Conservation (phyloP, 192 early-diverging fungal genomes). For the Entomortierella lignicola region DNA sequence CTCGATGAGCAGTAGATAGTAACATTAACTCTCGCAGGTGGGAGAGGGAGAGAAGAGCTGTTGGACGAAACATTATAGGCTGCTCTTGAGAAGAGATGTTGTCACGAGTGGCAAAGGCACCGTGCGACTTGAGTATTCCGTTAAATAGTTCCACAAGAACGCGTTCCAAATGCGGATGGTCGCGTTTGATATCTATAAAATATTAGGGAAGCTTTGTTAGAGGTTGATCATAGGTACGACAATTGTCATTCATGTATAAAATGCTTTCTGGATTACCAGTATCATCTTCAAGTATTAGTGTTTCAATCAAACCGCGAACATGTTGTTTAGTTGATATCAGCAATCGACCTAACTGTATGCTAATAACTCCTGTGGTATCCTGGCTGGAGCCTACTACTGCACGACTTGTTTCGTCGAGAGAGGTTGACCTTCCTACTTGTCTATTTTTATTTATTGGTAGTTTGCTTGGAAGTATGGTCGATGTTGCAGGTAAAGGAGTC, state of each 20-base stretch:
- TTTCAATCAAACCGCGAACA: constrained; percentile 24
- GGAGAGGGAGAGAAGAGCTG: constrained; percentile 16
- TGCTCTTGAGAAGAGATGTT: constrained; percentile 46
- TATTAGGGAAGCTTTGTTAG: background rate
- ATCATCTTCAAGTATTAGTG: constrained; percentile 9
- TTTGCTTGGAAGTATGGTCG: background rate
- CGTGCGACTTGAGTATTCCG: constrained; percentile 36
- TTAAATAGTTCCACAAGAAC: constrained; percentile 41
- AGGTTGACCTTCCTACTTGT: background rate
- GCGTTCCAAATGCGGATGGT: constrained; percentile 32
- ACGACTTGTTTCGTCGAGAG: background rate
- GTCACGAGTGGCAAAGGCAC: constrained; percentile 28
- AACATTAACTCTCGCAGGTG: constrained; percentile 23
- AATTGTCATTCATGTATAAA: background rate
- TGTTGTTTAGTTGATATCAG: constrained; percentile 29
- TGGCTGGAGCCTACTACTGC: background rate
- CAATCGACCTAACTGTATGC: constrained; percentile 30
- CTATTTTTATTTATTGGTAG: background rate
- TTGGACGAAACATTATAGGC: constrained; percentile 25
- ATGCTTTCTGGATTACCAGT: constrained; percentile 8
- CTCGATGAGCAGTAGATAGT: background rate
- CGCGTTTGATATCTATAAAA: background rate
- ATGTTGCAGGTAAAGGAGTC: background rate
- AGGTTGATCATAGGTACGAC: background rate
- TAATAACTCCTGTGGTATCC: constrained; percentile 7